Evolutionary conservation across 129 eudicot species (phyloP).

Genomic region (Logfia minima): DNA sequence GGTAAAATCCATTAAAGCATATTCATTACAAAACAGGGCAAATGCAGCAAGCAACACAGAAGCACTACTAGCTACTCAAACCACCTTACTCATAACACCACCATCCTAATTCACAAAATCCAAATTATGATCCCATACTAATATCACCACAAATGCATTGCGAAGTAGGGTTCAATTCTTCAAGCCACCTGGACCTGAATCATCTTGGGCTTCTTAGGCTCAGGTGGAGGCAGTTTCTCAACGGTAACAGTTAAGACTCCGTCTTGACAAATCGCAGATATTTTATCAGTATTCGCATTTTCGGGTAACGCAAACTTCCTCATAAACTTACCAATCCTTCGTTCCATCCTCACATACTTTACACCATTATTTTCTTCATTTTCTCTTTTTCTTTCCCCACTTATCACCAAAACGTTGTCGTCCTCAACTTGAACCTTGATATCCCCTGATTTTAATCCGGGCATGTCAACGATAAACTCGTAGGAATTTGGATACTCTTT

Average conservation of each 20-base stretch:
- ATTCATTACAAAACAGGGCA: not conserved
- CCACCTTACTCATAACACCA: not conserved
- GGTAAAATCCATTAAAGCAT: not conserved
- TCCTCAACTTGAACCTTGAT: constrained; percentile 8
- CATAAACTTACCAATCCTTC: constrained; percentile 7
- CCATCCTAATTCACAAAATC: not conserved
- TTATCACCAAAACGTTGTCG: constrained; percentile 2
- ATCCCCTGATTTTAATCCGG: constrained; percentile 6
- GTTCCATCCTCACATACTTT: constrained; percentile 1
- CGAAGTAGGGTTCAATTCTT: not conserved
- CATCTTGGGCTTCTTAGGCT: not conserved
- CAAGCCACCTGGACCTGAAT: not conserved
- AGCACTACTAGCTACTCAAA: not conserved
- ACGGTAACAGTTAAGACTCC: not conserved
- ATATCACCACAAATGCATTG: not conserved
- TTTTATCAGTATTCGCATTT: not conserved
- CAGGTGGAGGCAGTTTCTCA: not conserved
- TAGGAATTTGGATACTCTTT: not conserved
- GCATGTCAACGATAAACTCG: constrained; percentile 6
- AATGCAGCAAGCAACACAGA: not conserved
- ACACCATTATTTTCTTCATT: constrained; percentile 3
- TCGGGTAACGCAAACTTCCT: constrained; percentile 3
- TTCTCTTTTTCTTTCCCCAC: not conserved
- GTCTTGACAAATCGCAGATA: not conserved
- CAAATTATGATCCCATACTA: not conserved